These are phyloP conservation scores for Vitis rotundifolia DNA, from an alignment of 164 flowering plant species.

Conservation along the genomic window DNA sequence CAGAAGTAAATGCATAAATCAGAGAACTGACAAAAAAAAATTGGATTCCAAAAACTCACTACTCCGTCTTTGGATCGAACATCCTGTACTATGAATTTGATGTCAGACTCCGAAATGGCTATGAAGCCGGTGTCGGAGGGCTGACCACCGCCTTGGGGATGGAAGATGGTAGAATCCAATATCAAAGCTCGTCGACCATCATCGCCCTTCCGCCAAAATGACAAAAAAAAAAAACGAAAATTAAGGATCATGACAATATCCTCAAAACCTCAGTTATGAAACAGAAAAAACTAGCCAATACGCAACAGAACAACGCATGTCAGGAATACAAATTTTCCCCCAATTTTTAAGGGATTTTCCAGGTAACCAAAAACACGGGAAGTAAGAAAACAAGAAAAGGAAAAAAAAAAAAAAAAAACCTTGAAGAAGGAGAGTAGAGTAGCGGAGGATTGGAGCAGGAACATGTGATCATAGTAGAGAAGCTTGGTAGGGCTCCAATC, in stretches of 20 bases:
- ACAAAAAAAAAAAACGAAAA: not conserved
- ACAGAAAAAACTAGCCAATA: not conserved
- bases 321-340: no score
- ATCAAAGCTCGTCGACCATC: conserved; percentile 62
- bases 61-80: conserved; percentile 74
- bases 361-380: not conserved
- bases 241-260: not conserved
- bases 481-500: conserved; percentile 50
- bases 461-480: conserved; percentile 62
- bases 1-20: not conserved
- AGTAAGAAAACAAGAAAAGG: not conserved
- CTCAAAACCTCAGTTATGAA: not conserved
- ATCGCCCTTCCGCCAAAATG: conserved; percentile 37
- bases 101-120: conserved; percentile 22
- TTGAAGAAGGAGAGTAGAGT: conserved; percentile 40
- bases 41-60: conserved; percentile 28
- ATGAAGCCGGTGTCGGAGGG: conserved; percentile 76
- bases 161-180: conserved; percentile 77
- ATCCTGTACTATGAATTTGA: conserved; percentile 70
- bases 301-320: no score
- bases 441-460: conserved; percentile 47
- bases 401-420: conserved; percentile 31
- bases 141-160: conserved; percentile 96
- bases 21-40: not conserved
- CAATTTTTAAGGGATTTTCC: no score